These are phyloP conservation scores for Ogataea polymorpha DNA, from an alignment of 805 yeast species.

Conservation along the genomic window DNA sequence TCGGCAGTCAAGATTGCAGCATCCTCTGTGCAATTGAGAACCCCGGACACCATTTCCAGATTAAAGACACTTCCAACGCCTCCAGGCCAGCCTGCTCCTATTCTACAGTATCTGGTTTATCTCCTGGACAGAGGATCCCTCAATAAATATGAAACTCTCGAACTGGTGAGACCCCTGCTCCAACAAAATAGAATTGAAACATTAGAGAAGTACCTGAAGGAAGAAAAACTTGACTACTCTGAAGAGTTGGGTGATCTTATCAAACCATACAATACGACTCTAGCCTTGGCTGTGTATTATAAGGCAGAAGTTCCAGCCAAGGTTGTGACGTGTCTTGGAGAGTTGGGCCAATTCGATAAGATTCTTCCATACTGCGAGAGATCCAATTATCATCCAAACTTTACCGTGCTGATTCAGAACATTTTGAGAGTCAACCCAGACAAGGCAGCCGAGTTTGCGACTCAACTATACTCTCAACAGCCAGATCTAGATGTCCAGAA, in stretches of 20 bases:
- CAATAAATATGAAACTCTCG: constrained; percentile 90
- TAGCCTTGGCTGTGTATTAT: constrained; percentile 88
- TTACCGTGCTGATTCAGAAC: constrained; percentile 82
- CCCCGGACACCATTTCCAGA: constrained; percentile 90
- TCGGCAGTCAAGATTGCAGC: constrained; percentile 98
- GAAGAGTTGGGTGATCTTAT: constrained; percentile 97
- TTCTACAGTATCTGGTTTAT: constrained; percentile 87
- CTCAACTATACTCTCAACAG: constrained; percentile 62
- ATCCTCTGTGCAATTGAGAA: constrained; percentile 86
- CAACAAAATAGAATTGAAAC: constrained; percentile 93
- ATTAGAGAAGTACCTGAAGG: constrained; percentile 94
- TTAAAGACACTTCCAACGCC: constrained; percentile 86
- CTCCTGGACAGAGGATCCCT: constrained; percentile 88
- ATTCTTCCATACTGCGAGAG: constrained; percentile 91
- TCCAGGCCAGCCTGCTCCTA: constrained; percentile 94
- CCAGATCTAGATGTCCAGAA: constrained; percentile 79
- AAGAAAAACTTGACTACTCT: constrained; percentile 89
- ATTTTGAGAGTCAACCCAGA: constrained; percentile 94
- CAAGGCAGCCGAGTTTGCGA: constrained; percentile 95
- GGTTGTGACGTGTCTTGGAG: constrained; percentile 90
- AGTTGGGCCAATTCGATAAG: constrained; percentile 93
- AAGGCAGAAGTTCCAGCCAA: constrained; percentile 80
- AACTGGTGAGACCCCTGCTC: constrained; percentile 90
- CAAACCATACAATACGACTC: constrained; percentile 77
- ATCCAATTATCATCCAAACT: constrained; percentile 86